Conservation (phyloP, 495 filamentous ascomycete species). For the Aspergillus panamensis region DNA sequence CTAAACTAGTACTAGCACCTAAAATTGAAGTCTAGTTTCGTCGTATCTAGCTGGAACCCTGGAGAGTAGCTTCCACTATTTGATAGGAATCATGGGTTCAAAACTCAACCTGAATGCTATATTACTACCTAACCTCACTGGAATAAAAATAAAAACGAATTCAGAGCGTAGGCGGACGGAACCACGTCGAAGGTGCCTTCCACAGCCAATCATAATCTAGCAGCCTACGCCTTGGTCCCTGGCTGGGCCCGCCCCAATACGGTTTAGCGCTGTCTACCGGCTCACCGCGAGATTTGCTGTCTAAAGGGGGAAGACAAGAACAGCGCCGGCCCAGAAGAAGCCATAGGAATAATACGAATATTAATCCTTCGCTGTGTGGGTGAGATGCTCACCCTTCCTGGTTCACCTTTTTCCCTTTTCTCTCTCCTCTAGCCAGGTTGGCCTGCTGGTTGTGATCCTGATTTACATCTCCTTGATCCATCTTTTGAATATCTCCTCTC, state of each 20-base stretch:
- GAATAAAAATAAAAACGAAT: too few relatives aligned
- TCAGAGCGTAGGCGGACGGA: not conserved
- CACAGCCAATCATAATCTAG: slow-evolving; percentile 8
- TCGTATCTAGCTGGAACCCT: too few relatives aligned
- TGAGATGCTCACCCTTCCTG: not conserved
- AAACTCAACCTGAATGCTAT: too few relatives aligned
- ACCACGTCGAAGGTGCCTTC: not conserved
- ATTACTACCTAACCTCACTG: too few relatives aligned
- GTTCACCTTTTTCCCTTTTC: not conserved
- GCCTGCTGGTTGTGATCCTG: not conserved
- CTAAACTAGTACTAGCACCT: too few relatives aligned
- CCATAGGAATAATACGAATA: not conserved
- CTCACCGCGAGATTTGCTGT: slow-evolving; percentile 7
- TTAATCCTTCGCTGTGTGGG: not conserved
- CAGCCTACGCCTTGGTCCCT: not conserved
- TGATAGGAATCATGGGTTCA: too few relatives aligned
- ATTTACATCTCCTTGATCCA: not conserved
- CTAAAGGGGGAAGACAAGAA: not conserved
- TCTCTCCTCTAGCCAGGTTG: not conserved
- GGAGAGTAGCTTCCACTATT: too few relatives aligned
- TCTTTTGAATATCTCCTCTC: not conserved
- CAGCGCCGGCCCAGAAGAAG: not conserved
- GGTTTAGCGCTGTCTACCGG: not conserved
- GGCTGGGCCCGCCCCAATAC: not conserved
- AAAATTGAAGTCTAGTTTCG: too few relatives aligned